Base-by-base conservation (phyloP, 345 rosid species). In the Citrus medica region DNA sequence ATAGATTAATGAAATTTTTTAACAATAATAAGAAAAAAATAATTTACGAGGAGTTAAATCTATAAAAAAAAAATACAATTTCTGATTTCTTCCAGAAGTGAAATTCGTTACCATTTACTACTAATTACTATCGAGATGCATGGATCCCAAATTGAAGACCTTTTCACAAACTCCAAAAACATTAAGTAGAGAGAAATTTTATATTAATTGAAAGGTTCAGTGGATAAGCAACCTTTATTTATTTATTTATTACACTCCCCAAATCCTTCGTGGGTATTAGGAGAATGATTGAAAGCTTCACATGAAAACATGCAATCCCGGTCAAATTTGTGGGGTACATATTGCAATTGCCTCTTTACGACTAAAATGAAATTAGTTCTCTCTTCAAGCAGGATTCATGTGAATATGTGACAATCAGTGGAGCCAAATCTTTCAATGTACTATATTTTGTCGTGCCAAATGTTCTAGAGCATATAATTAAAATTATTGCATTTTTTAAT, bases 241-340 rank as follows among this genome's bases (percentile, higher is more conserved):
- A 51, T 51, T 33, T 28, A 2, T 62, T 74, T 74, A 60, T 38
- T 74, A 7, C 19, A 74, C 12, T 74, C 77, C 14, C 58, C 68
- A 61, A 25, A 74, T 60, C 24, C 67, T 8, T 21, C 9, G 40
- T 74, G 56, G 58, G 55, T 9, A 61, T 10, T 40, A 28, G 60
- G 69, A 74, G 69, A 74, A 28, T 62, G 69, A 62, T 62, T 62
- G 77, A 74, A 62, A 62, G 53, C 27, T 74, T 62, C 59, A 62
- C 77, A 62, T 28, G 38, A 17, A 62, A 61, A 61, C 59, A 42
- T 40, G 77, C 69, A 62, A 13, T 61, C 40, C 32, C 6, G 69
- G 77, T 62, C 77, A 74, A 74, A 67, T 65, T 42, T 27, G 69
- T 40, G 77, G 77, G 77, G 42, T 59, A 40, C 59, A 27, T 66